Conservation (phyloP, 2,329 filamentous ascomycete species). For the Arthrinium phaeospermum region DNA sequence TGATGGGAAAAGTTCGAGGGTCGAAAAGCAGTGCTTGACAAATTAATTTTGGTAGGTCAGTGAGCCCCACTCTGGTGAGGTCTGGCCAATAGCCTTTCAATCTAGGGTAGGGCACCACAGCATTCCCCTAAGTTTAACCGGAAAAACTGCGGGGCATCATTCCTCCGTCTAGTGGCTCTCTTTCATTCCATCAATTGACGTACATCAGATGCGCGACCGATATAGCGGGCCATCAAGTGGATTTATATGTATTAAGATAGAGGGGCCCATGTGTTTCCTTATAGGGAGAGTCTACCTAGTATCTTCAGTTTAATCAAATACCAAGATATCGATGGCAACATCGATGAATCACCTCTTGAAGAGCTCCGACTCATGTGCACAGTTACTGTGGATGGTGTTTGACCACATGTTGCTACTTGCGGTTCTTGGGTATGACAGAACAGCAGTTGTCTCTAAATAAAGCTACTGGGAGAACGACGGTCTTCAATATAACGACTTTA, state of each 20-base stretch:
- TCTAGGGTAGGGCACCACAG: conserved; percentile 17
- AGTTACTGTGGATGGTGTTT: background rate
- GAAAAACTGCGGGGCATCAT: background rate
- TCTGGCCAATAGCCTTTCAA: background rate
- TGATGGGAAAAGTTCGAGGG: conserved; percentile 21
- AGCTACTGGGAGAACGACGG: background rate
- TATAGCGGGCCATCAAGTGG: too few species aligned
- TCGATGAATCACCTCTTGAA: background rate
- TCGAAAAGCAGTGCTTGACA: conserved; percentile 16
- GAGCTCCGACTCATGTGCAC: background rate
- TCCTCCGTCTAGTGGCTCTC: background rate
- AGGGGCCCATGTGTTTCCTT: background rate
- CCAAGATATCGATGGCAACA: background rate
- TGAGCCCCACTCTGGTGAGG: background rate
- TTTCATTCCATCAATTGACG: too few species aligned
- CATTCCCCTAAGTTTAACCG: conserved; percentile 9
- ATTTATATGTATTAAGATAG: too few species aligned
- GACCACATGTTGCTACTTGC: background rate
- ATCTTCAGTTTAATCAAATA: background rate
- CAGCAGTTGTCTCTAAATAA: background rate
- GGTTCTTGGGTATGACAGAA: background rate
- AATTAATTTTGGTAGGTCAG: conserved; percentile 18
- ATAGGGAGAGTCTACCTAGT: background rate
- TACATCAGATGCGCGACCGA: too few species aligned
- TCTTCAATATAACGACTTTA: background rate